Base-by-base conservation (phyloP, 192 early-diverging fungal species). In the Coemansia sp. region DNA sequence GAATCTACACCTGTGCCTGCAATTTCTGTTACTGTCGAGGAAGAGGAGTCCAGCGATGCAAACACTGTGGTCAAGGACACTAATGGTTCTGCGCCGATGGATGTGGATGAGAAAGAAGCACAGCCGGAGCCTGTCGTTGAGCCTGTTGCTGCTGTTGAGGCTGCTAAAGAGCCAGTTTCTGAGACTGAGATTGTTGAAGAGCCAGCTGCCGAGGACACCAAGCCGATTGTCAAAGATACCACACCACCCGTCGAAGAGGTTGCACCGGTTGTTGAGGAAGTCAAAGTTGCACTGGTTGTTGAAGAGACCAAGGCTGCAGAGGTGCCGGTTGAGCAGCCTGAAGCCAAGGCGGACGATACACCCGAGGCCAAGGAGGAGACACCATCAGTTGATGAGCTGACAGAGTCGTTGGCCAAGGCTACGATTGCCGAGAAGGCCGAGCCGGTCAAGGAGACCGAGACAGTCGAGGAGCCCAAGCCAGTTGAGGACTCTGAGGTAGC, bases 381-480 rank as follows among this genome's bases (percentile, higher is more conserved):
- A 12, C 47, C 24, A 20, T 36, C 46, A 18, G 74, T 68, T 49
- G 58, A 64, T 5, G 64, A 31, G 11, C 50, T 63, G 24, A 20
- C 71, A 4, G 58, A 73, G 18, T 59, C 76, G n/a, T 60, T 67
- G 46, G 62, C 66, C 24, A 66, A 59, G 71, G 25, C 70, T 1
- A 36, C 62, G 5, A 48, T 70, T 37, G 54, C 49, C 7, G 70
- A 53, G 3, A 26, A 44, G 15, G 5, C 38, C 14, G 36, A 31
- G 17, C 51, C 34, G 40, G 51, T 53, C 20, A 11, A 63, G 12
- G 28, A 21, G 25, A 15, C 55, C 28, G 58, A 14, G 4, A 23
- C 56, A 7, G 59, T 66, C 62, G 70, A 76, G 53, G 70, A 66
- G 25, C 21, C 17, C 34, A 69, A 74, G 28, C 52, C 52, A 3